Evolutionary conservation across 352 stramenopile genomes (phyloP).

Genomic region (Phytophthora sansomeana): DNA sequence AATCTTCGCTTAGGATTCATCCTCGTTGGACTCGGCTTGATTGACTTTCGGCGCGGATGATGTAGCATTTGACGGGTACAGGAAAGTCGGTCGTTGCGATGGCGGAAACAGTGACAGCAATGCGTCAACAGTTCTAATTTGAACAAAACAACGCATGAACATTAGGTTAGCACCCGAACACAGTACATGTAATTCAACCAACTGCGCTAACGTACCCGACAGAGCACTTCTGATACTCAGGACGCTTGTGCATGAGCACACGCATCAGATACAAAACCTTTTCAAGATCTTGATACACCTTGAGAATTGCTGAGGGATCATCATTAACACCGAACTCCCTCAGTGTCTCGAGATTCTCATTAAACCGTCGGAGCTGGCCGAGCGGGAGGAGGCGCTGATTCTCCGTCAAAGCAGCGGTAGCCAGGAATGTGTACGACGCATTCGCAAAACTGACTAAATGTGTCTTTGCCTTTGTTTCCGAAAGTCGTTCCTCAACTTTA

Average conservation of each 20-base stretch:
- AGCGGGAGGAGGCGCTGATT: conserved; percentile 4
- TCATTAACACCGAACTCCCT: too few relatives aligned
- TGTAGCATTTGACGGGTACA: background rate
- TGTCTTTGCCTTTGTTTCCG: conserved; percentile 4
- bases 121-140: background rate
- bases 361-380: conserved; percentile 3
- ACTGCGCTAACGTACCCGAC: background rate
- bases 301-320: too few relatives aligned
- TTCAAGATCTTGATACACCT: too few relatives aligned
- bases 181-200: background rate
- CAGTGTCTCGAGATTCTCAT: background rate
- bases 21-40: background rate
- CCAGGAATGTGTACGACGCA: conserved; percentile 16
- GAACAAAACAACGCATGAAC: background rate
- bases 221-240: background rate
- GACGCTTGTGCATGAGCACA: background rate
- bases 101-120: conserved; percentile 15
- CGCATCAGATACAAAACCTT: background rate
- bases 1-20: background rate
- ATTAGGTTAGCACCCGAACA: background rate
- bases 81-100: conserved; percentile 1
- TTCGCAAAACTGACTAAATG: conserved; percentile 7
- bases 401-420: conserved; percentile 6
- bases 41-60: background rate
- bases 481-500: conserved; percentile 16